Percentiles rank a stretch among this genome's conserved stretches.
Conservation (phyloP, 2,329 filamentous ascomycete species). For the Lachnellula arida region DNA sequence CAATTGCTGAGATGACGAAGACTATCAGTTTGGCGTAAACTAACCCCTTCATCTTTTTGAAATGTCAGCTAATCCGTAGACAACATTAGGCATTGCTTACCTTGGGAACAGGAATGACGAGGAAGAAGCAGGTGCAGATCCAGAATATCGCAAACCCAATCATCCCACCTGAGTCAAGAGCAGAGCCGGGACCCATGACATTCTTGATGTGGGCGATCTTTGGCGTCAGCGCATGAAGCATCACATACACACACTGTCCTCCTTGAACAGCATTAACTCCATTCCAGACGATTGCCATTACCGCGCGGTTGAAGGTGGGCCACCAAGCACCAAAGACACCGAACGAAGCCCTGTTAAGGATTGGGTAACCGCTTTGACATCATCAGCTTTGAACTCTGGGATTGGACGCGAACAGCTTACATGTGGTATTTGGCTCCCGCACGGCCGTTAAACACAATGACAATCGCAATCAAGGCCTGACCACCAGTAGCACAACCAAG, state of each 20-base stretch:
- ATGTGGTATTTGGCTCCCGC: conserved; percentile 42
- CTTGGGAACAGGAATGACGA: conserved; percentile 36
- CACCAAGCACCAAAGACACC: conserved; percentile 42
- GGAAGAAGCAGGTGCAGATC: conserved; percentile 37
- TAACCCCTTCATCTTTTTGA: conserved; percentile 29
- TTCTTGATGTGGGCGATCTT: conserved; percentile 37
- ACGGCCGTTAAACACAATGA: conserved; percentile 41
- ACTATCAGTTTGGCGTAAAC: conserved; percentile 36
- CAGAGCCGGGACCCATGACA: conserved; percentile 37
- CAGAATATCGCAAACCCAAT: conserved; percentile 40
- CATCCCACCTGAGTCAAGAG: conserved; percentile 38
- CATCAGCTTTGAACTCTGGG: background rate
- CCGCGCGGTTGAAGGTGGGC: conserved; percentile 40
- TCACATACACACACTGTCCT: conserved; percentile 36
- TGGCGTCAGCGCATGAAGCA: conserved; percentile 40
- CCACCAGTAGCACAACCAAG: conserved; percentile 39
- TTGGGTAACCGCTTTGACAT: conserved; percentile 32
- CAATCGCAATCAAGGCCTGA: conserved; percentile 36
- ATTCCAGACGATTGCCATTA: conserved; percentile 44
- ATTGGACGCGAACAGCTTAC: conserved; percentile 6
- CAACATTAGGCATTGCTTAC: conserved; percentile 1
- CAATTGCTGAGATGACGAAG: conserved; percentile 35
- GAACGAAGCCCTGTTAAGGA: conserved; percentile 39
- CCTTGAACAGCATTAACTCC: conserved; percentile 36
- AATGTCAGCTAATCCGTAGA: conserved; percentile 15